Evolutionary conservation across 2,329 filamentous ascomycete genomes (phyloP).

Genomic region (Claviceps monticola): DNA sequence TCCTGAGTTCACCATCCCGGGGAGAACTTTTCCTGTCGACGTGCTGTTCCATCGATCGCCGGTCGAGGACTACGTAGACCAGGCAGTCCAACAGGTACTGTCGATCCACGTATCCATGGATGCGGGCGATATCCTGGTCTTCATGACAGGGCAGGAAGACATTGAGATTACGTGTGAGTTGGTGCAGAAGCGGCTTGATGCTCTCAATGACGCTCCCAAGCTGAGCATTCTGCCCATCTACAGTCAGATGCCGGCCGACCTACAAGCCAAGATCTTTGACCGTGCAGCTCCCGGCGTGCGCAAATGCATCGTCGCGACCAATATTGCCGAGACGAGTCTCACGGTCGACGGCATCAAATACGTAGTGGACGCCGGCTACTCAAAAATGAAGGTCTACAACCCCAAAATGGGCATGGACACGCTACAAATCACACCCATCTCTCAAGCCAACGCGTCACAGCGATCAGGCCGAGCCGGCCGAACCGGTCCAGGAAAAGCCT

Average conservation of each 20-base stretch:
- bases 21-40: slow-evolving; percentile 92
- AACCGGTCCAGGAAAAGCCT: slow-evolving; percentile 90
- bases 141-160: slow-evolving; percentile 98
- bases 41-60: slow-evolving; percentile 90
- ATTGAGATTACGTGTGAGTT: slow-evolving; percentile 95
- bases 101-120: slow-evolving; percentile 95
- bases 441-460: slow-evolving; percentile 89
- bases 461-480: slow-evolving; percentile 85
- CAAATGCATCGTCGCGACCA: slow-evolving; percentile 96
- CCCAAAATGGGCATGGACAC: slow-evolving; percentile 99
- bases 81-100: slow-evolving; percentile 88
- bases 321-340: slow-evolving; percentile 94
- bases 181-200: slow-evolving; percentile 70
- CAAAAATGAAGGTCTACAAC: slow-evolving; percentile 97
- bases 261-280: slow-evolving; percentile 97
- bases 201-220: slow-evolving; percentile 88
- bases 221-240: slow-evolving; percentile 94
- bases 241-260: slow-evolving; percentile 96
- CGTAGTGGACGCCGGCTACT: slow-evolving; percentile 90
- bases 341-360: slow-evolving; percentile 99
- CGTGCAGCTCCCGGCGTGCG: slow-evolving; percentile 77
- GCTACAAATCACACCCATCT: slow-evolving; percentile 92
- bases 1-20: slow-evolving; percentile 91
- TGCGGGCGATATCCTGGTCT: slow-evolving; percentile 84
- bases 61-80: slow-evolving; percentile 95